Percentiles rank a stretch among this genome's conserved stretches.
phyloP scores from a whole-genome alignment of 768 basidiomycete species.

The Russula sp. region DNA sequence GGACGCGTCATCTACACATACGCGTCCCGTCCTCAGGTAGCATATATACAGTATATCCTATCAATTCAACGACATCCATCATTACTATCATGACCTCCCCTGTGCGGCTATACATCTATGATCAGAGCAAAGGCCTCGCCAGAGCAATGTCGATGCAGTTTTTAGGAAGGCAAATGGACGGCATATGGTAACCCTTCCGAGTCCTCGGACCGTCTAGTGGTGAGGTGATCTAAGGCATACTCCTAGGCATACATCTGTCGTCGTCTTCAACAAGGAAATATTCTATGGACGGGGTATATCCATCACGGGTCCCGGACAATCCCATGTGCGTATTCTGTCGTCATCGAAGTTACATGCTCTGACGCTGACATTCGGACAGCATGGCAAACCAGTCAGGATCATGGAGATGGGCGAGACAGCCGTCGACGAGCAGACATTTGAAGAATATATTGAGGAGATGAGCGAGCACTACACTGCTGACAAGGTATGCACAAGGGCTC shows the following conservation, averaged over 20 bases:
- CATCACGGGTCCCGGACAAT: conserved; percentile 65
- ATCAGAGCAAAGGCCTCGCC: conserved; percentile 85
- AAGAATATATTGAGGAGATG: conserved; percentile 76
- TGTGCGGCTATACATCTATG: conserved; percentile 86
- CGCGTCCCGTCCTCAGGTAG: background rate
- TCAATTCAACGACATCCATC: background rate
- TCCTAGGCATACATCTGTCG: conserved; percentile 86
- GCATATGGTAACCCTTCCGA: conserved; percentile 66
- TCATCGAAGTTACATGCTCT: background rate
- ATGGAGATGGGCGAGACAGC: conserved; percentile 74
- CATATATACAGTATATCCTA: background rate
- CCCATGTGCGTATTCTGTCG: conserved; percentile 53
- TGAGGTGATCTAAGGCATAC: conserved; percentile 13
- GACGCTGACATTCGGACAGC: conserved; percentile 36
- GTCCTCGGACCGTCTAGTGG: background rate
- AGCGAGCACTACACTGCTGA: conserved; percentile 81
- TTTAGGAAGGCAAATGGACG: conserved; percentile 86
- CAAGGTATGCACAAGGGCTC: conserved; percentile 48
- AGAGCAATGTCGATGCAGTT: conserved; percentile 70
- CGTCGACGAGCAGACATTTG: conserved; percentile 78
- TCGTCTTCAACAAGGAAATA: conserved; percentile 78
- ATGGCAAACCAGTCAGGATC: conserved; percentile 65
- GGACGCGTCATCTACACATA: conserved; percentile 19
- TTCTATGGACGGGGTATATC: conserved; percentile 89
- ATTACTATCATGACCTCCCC: conserved; percentile 22